Evolutionary conservation across 305 asterid species (phyloP).

Genomic region (Striga hermonthica): DNA sequence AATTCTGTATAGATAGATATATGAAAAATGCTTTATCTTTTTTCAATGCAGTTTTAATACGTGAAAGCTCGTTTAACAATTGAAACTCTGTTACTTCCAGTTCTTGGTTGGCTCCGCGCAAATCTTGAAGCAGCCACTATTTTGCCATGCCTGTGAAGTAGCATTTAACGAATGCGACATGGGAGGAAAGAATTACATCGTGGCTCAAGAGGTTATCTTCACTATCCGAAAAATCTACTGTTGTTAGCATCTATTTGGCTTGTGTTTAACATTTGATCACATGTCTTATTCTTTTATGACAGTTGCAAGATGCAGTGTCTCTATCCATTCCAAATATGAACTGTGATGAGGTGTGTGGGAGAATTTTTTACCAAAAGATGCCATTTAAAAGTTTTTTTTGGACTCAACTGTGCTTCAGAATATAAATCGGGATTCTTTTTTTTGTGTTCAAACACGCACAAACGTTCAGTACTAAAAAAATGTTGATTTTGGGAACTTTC

Average conservation of each 20-base stretch:
- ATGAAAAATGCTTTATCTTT: no score
- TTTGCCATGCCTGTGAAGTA: constrained; percentile 63
- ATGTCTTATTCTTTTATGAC: constrained; percentile 29
- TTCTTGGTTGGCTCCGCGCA: constrained; percentile 87
- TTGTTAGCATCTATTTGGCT: constrained; percentile 17
- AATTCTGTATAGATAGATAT: not conserved
- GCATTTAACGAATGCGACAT: constrained; percentile 65
- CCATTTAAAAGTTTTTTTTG: no score
- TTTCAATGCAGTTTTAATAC: not conserved
- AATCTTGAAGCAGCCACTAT: constrained; percentile 75
- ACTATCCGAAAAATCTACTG: constrained; percentile 9
- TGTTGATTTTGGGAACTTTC: constrained; percentile 29
- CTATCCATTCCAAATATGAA: constrained; percentile 51
- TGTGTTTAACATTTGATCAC: constrained; percentile 5
- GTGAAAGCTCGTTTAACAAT: constrained; percentile 9
- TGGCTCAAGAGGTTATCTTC: constrained; percentile 58
- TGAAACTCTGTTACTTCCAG: constrained; percentile 45
- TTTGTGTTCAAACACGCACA: not conserved
- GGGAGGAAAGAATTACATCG: constrained; percentile 47
- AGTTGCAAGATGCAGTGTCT: constrained; percentile 54
- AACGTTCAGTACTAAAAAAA: not conserved
- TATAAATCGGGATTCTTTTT: not conserved
- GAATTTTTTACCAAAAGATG: not conserved
- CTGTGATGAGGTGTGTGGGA: constrained; percentile 53
- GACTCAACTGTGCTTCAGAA: no score